Evolutionary conservation across 768 basidiomycete genomes (phyloP).

Genomic region (Crucibulum laeve): DNA sequence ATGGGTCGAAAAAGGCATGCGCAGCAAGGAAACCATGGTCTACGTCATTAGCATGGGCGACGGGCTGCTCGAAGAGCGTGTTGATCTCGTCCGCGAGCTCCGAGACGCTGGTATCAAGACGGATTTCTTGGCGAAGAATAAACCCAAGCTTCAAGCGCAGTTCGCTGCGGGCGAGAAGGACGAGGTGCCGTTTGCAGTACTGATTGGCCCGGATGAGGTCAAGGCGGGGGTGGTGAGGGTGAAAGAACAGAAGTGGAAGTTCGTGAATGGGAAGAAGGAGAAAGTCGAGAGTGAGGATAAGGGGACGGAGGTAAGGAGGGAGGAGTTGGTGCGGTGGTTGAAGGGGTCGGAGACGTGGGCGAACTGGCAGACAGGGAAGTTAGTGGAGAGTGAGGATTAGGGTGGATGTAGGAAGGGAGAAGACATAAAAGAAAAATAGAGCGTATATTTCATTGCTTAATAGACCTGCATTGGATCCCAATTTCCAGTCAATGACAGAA

Average conservation of each 20-base stretch:
- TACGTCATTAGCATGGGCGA: conserved; percentile 92
- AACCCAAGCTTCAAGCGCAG: conserved; percentile 84
- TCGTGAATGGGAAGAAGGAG: conserved; percentile 66
- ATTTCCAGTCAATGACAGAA: no score
- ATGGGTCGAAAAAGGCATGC: conserved; percentile 73
- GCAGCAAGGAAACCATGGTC: conserved; percentile 89
- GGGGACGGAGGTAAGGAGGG: conserved; percentile 61
- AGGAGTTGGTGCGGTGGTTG: conserved; percentile 61
- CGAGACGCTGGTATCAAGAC: conserved; percentile 89
- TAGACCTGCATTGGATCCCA: no score
- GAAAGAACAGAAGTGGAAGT: conserved; percentile 86
- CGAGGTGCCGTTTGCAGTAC: conserved; percentile 88
- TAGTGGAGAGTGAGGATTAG: no score
- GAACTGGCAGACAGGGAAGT: no score
- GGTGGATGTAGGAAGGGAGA: no score
- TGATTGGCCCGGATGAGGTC: conserved; percentile 86
- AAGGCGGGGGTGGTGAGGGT: conserved; percentile 82
- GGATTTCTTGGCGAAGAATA: conserved; percentile 90
- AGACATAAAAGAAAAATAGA: no score
- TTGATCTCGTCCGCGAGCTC: conserved; percentile 73
- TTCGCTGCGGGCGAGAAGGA: conserved; percentile 90
- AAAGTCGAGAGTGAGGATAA: conserved; percentile 61
- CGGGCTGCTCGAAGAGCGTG: conserved; percentile 81
- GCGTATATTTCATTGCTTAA: no score
- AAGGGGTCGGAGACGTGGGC: conserved; percentile 41